A percentile compares a stretch with the other conserved stretches of the same genome.
Evolutionary conservation across 164 flowering plant species (phyloP).

Genomic region (Saururus chinensis): DNA sequence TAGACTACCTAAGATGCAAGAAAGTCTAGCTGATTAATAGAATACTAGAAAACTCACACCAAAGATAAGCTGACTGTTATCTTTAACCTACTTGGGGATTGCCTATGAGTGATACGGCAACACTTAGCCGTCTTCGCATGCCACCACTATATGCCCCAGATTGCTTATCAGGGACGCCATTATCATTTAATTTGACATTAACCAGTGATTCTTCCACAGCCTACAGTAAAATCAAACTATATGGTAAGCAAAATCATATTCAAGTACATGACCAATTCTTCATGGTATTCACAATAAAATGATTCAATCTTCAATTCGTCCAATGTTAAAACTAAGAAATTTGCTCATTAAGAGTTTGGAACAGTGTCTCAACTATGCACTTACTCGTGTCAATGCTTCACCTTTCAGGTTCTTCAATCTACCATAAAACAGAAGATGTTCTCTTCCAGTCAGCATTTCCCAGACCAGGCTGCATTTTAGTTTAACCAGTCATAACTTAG

Average conservation of each 20-base stretch:
- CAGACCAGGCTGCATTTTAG: slow-evolving; percentile 55
- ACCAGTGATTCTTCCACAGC: slow-evolving; percentile 86
- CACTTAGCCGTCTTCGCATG: slow-evolving; percentile 98
- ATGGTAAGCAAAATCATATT: background rate
- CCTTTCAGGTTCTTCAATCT: slow-evolving; percentile 78
- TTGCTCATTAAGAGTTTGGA: background rate
- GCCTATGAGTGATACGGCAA: slow-evolving; percentile 89
- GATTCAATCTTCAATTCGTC: too few relatives aligned
- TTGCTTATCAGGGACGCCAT: slow-evolving; percentile 81
- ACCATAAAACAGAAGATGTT: slow-evolving; percentile 15
- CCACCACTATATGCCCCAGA: slow-evolving; percentile 96
- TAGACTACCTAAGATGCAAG: slow-evolving; percentile 61
- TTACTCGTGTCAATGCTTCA: slow-evolving; percentile 48
- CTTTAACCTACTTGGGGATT: slow-evolving; percentile 67
- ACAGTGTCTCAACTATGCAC: slow-evolving; percentile 4
- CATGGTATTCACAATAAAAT: too few relatives aligned
- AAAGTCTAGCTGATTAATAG: background rate
- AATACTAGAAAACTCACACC: background rate
- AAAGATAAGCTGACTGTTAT: background rate
- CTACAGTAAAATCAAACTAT: slow-evolving; percentile 15
- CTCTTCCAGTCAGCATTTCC: slow-evolving; percentile 46
- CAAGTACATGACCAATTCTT: too few relatives aligned
- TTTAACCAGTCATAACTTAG: background rate
- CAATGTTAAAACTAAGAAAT: too few relatives aligned
- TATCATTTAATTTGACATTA: slow-evolving; percentile 67